A percentile compares a stretch with the other conserved stretches of the same genome.
These are phyloP conservation scores for Gryganskiella cystojenkinii DNA, from an alignment of 192 early-diverging fungal species.

Conservation along the genomic window DNA sequence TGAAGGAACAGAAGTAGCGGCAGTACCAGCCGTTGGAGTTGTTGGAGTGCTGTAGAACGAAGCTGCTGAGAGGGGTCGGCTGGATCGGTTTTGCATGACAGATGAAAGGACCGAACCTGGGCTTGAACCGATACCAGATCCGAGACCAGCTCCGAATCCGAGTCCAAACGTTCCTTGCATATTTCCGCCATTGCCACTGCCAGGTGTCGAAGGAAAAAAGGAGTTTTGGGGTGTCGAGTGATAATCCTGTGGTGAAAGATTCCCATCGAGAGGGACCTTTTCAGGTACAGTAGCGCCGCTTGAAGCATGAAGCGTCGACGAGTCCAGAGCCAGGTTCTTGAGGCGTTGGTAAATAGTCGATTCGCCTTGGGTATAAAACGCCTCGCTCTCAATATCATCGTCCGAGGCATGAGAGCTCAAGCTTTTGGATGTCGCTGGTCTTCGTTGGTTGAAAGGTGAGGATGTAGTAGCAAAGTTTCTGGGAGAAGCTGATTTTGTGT, in stretches of 20 bases:
- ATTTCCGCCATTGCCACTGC: conserved; percentile 2
- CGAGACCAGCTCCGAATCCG: conserved; percentile 27
- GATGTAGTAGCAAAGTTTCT: background rate
- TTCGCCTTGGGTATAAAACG: conserved; percentile 53
- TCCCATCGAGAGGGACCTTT: conserved; percentile 4
- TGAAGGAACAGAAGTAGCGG: background rate
- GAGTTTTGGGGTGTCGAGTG: background rate
- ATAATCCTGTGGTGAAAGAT: background rate
- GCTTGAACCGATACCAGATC: conserved; percentile 5
- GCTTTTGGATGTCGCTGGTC: conserved; percentile 6
- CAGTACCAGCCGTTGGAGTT: background rate
- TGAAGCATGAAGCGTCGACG: background rate
- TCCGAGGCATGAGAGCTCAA: conserved; percentile 48
- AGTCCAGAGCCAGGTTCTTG: conserved; percentile 31
- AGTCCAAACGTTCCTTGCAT: conserved; percentile 18
- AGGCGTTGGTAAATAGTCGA: conserved; percentile 46
- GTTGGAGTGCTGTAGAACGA: conserved; percentile 46
- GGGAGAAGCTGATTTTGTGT: background rate
- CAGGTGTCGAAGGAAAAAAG: conserved; percentile 15
- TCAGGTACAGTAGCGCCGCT: conserved; percentile 1
- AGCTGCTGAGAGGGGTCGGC: conserved; percentile 27
- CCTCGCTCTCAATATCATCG: conserved; percentile 49
- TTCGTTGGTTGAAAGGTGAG: conserved; percentile 1
- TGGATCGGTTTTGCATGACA: conserved; percentile 37
- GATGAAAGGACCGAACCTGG: conserved; percentile 37